phyloP scores from a whole-genome alignment of 805 yeast genomes.

The Schizosaccharomyces japonicus region DNA sequence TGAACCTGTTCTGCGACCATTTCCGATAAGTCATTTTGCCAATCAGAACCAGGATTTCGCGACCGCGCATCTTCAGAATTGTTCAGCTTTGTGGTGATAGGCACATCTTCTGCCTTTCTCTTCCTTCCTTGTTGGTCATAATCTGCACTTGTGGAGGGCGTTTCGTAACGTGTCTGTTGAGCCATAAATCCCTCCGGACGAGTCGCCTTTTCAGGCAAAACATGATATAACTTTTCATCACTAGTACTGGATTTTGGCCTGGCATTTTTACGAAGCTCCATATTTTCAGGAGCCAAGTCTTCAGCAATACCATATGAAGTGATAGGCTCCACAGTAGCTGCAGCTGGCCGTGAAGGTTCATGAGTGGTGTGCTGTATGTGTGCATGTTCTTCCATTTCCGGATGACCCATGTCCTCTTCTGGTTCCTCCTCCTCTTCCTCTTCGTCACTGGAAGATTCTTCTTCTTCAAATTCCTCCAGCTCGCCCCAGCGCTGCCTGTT shows the following conservation, averaged over 20 bases:
- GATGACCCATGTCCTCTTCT: constrained; percentile 18
- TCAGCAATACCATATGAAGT: constrained; percentile 5
- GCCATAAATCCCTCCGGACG: constrained; percentile 3
- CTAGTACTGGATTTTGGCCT: neutral
- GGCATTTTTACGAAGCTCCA: constrained; percentile 7
- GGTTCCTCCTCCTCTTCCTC: constrained; percentile 17
- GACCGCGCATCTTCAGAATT: neutral
- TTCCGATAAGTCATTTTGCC: constrained; percentile 2
- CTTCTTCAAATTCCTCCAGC: constrained; percentile 17
- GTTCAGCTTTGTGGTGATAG: neutral
- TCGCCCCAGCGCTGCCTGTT: constrained; percentile 18
- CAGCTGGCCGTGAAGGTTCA: too few relatives aligned
- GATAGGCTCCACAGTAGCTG: neutral
- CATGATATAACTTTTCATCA: neutral
- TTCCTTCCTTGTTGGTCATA: neutral
- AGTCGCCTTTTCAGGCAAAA: constrained; percentile 1
- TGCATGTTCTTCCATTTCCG: constrained; percentile 12
- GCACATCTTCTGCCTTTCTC: neutral
- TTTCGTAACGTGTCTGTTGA: neutral
- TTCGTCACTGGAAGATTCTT: constrained; percentile 15
- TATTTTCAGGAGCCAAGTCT: constrained; percentile 6
- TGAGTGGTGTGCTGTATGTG: constrained; percentile 7
- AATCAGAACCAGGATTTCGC: neutral
- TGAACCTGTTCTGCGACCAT: constrained; percentile 6
- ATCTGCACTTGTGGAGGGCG: neutral